phyloP scores from a whole-genome alignment of 2,329 filamentous ascomycete species.

The Lachnellula willkommii region DNA sequence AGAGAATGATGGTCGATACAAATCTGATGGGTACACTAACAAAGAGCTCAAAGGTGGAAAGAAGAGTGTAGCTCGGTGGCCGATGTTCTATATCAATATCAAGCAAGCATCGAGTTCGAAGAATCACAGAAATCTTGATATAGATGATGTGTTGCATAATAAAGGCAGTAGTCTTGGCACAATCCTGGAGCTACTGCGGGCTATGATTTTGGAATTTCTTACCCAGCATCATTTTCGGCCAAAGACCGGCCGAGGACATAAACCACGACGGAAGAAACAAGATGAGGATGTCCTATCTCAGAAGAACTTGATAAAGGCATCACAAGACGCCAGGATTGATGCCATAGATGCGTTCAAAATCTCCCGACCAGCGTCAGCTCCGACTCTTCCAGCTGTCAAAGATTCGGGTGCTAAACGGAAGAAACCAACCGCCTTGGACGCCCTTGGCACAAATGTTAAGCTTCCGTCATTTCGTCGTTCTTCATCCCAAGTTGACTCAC shows the following conservation, averaged over 20 bases:
- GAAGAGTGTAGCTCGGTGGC: constrained; percentile 74
- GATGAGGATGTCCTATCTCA: background rate
- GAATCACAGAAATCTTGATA: constrained; percentile 11
- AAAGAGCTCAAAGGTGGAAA: constrained; percentile 47
- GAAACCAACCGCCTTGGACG: constrained; percentile 3
- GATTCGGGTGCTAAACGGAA: background rate
- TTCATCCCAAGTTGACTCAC: constrained; percentile 21
- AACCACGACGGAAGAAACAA: background rate
- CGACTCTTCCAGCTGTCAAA: background rate
- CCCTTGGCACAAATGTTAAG: constrained; percentile 21
- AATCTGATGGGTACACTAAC: constrained; percentile 43
- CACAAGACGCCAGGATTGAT: background rate
- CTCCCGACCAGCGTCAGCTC: background rate
- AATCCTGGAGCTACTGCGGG: constrained; percentile 63
- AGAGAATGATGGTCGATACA: constrained; percentile 38
- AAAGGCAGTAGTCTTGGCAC: constrained; percentile 34
- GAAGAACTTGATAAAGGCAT: background rate
- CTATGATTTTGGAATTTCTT: constrained; percentile 69
- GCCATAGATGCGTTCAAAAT: background rate
- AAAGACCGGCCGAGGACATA: constrained; percentile 3
- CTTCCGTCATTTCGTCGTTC: constrained; percentile 21
- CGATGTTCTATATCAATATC: constrained; percentile 82
- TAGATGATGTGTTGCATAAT: constrained; percentile 42
- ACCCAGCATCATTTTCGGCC: constrained; percentile 59
- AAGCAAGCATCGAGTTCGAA: constrained; percentile 28